Conservation (phyloP, 805 yeast species). For the Priceomyces carsonii region DNA sequence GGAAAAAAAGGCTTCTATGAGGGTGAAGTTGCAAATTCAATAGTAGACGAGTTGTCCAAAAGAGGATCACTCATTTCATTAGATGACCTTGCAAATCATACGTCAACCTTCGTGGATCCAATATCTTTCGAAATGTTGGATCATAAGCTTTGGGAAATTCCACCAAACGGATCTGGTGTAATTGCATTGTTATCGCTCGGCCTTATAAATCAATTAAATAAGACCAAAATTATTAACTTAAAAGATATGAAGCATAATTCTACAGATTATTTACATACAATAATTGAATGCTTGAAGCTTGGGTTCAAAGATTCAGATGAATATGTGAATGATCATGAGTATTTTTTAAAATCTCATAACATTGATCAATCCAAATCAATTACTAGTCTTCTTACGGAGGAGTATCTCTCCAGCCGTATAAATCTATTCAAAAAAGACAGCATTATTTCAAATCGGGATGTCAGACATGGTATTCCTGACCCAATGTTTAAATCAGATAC, state of each 20-base stretch:
- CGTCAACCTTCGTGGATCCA: constrained; percentile 66
- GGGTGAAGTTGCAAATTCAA: constrained; percentile 69
- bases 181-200: constrained; percentile 75
- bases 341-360: constrained; percentile 19
- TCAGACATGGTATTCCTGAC: constrained; percentile 57
- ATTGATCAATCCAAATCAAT: constrained; percentile 24
- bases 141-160: constrained; percentile 70
- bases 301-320: constrained; percentile 77
- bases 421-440: constrained; percentile 41
- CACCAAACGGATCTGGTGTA: constrained; percentile 83
- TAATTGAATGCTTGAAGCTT: constrained; percentile 71
- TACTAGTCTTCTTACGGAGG: constrained; percentile 44
- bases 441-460: constrained; percentile 41
- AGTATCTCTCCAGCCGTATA: constrained; percentile 53
- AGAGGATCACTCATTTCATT: constrained; percentile 58
- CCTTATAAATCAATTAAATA: constrained; percentile 55
- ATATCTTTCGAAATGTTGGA: constrained; percentile 54
- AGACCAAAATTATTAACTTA: constrained; percentile 42
- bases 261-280: constrained; percentile 63
- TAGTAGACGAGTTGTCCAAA: constrained; percentile 50
- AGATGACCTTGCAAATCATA: constrained; percentile 59
- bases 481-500: constrained; percentile 66
- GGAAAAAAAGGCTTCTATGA: constrained; percentile 71
- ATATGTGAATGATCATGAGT: constrained; percentile 63
- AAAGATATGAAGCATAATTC: constrained; percentile 59